Evolutionary conservation across 129 eudicot genomes (phyloP), one percentile per base, ranked within the genome.

Genomic region (Helianthus tuberosus): DNA sequence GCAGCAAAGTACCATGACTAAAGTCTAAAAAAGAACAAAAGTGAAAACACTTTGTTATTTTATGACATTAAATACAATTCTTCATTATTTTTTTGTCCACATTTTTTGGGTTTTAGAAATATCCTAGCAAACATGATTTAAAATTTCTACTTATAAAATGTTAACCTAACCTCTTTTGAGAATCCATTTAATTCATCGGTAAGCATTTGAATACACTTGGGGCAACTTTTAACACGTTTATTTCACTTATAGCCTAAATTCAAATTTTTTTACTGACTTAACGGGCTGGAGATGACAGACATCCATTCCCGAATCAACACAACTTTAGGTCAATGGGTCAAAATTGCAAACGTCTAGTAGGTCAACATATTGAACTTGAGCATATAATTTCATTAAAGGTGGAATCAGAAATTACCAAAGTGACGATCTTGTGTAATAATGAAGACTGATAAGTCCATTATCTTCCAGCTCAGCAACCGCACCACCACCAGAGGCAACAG

Each of bases 401-500:
- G 66, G 74, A 71, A 47, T 49, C 29, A 72, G 69, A 54, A 39
- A 14, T 82, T 90, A 93, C 98, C 98, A 93, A 49, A 93, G 83
- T 39, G 85, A 88, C 4, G 98, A 93, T 75, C 93, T 82, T 76
- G 77, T 64, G 23, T 62, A 69, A 52, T 63, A 69, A 47, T 71
- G 77, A 64, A 83, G 78, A 66, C 68, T 48, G 75, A 54, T 88
- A 53, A 16, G 32, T 47, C 72, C 96, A 51, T 43, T 17, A 64
- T 86, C 82, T 27, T 77, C 81, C 44, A 72, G 67, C 85, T 93
- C 96, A 25, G 83, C 74, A 75, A 72, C 92, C 47, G 93, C 96
- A 48, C 86, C 85, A 54, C 87, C 98, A 77, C 88, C 86, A 35
- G 86, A 84, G 71, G 91, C 86, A 17, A 77, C 86, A 35, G 79